Conservation (phyloP, 768 basidiomycete species). For the Arthromyces matolae region DNA sequence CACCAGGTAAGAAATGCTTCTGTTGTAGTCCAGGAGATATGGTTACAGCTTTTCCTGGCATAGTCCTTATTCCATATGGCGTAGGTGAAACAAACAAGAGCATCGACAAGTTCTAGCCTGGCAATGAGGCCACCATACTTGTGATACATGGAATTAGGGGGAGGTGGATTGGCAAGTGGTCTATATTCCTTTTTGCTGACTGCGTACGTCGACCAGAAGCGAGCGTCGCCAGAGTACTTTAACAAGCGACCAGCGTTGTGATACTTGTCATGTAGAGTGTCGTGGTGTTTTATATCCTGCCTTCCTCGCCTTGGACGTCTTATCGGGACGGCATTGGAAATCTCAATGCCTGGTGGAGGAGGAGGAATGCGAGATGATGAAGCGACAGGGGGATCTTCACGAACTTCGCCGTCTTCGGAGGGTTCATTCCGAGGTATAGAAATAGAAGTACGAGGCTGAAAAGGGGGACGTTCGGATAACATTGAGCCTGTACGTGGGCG, state of each 20-base stretch:
- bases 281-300: slow-evolving; percentile 43
- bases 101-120: slow-evolving; percentile 75
- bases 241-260: slow-evolving; percentile 67
- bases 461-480: slow-evolving; percentile 20
- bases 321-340: slow-evolving; percentile 49
- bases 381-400: slow-evolving; percentile 37
- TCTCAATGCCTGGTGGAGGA: slow-evolving; percentile 19
- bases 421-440: slow-evolving; percentile 37
- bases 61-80: slow-evolving; percentile 79
- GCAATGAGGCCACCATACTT: slow-evolving; percentile 73
- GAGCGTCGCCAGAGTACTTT: slow-evolving; percentile 81
- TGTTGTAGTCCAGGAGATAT: slow-evolving; percentile 65
- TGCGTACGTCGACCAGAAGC: slow-evolving; percentile 72
- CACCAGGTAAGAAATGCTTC: slow-evolving; percentile 70
- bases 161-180: slow-evolving; percentile 60
- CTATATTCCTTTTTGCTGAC: slow-evolving; percentile 61
- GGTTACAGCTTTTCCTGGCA: slow-evolving; percentile 48
- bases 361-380: slow-evolving; percentile 24
- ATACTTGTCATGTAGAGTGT: slow-evolving; percentile 66
- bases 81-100: slow-evolving; percentile 80
- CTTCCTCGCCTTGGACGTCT: slow-evolving; percentile 65
- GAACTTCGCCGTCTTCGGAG: slow-evolving; percentile 53
- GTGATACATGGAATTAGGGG: slow-evolving; percentile 66
- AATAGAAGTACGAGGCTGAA: slow-evolving; percentile 18
- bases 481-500: slow-evolving; percentile 39